phyloP scores from a whole-genome alignment of 2,329 filamentous ascomycete species.

The Pestalotiopsis sp. region DNA sequence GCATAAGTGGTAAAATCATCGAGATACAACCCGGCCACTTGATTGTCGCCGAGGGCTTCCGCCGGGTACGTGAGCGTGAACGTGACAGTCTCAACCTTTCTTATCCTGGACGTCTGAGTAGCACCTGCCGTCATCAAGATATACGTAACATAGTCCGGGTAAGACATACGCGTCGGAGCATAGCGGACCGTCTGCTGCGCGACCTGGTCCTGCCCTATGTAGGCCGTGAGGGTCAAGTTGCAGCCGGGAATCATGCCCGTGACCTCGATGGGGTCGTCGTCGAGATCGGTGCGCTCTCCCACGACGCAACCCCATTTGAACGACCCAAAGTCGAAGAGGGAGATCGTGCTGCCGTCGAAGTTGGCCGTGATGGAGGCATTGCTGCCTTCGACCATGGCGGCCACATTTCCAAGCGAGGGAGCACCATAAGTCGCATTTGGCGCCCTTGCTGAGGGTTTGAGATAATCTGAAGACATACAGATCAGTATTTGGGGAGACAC shows the following conservation, averaged over 20 bases:
- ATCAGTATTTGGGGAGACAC: neutral
- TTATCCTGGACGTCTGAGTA: neutral
- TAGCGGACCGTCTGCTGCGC: neutral
- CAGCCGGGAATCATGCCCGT: neutral
- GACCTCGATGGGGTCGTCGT: neutral
- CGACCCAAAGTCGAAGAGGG: neutral
- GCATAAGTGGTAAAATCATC: neutral
- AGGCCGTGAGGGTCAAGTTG: neutral
- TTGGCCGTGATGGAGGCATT: neutral
- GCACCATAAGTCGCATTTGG: neutral
- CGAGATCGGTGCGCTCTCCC: neutral
- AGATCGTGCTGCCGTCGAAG: neutral
- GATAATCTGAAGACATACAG: neutral
- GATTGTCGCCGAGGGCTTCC: neutral
- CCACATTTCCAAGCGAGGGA: neutral
- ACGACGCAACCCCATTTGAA: neutral
- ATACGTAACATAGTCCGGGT: neutral
- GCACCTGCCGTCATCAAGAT: neutral
- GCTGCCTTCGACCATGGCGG: neutral
- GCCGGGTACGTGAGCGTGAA: neutral
- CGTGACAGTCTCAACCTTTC: neutral
- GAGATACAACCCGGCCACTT: neutral
- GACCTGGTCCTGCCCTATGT: neutral
- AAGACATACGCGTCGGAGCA: neutral
- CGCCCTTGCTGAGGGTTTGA: neutral